Percentiles rank a stretch among this genome's conserved stretches.
phyloP scores from a whole-genome alignment of 2,329 filamentous ascomycete genomes.

The Aspergillus latus region DNA sequence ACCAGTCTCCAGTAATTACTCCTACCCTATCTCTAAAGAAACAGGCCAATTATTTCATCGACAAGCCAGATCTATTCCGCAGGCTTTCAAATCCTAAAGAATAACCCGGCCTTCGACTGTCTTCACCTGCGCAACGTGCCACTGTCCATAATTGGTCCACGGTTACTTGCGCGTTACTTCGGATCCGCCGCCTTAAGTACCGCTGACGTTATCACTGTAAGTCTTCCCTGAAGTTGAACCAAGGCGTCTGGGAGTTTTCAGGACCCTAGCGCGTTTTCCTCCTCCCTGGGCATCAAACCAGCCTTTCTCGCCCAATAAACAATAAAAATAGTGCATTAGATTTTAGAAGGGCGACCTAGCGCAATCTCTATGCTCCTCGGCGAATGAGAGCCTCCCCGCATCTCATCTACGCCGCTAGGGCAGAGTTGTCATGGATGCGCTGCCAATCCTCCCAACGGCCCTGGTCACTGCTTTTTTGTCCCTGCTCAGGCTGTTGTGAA shows the following conservation, averaged over 20 bases:
- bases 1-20: slow-evolving; percentile 28
- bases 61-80: slow-evolving; percentile 20
- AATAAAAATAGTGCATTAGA: slow-evolving; percentile 8
- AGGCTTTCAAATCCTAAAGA: slow-evolving; percentile 18
- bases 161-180: slow-evolving; percentile 28
- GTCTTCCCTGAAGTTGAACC: slow-evolving; percentile 4
- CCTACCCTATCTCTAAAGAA: slow-evolving; percentile 17
- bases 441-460: slow-evolving; percentile 33
- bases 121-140: slow-evolving; percentile 32
- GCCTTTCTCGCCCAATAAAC: slow-evolving; percentile 8
- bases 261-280: slow-evolving; percentile 12
- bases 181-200: slow-evolving; percentile 22
- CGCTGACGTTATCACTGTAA: slow-evolving; percentile 28
- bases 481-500: slow-evolving; percentile 36
- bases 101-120: slow-evolving; percentile 20
- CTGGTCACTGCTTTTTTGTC: slow-evolving; percentile 22
- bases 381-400: slow-evolving; percentile 26
- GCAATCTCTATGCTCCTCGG: slow-evolving; percentile 17
- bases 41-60: slow-evolving; percentile 14
- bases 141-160: slow-evolving; percentile 30
- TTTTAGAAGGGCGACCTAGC: slow-evolving; percentile 18
- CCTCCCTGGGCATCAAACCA: slow-evolving; percentile 16
- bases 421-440: slow-evolving; percentile 29
- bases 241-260: slow-evolving; percentile 10
- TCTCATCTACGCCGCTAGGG: slow-evolving; percentile 30